These are phyloP conservation scores for Bruguiera sexangula DNA, from an alignment of 345 rosid genomes.

Conservation along the genomic window DNA sequence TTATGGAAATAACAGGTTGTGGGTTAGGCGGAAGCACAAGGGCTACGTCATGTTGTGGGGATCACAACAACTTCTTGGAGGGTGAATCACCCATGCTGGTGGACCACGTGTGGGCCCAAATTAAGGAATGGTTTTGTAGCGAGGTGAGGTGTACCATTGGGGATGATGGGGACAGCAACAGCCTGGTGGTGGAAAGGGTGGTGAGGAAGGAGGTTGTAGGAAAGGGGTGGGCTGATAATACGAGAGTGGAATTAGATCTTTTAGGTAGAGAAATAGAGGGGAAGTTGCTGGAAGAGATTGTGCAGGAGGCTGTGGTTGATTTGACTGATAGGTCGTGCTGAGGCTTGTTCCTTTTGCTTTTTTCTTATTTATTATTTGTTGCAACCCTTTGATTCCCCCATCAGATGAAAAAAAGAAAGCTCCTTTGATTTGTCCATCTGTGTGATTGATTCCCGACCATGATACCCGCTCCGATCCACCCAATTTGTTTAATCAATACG, in stretches of 20 bases:
- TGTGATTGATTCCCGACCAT: conserved; percentile 25
- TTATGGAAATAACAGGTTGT: conserved; percentile 42
- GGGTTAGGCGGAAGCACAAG: conserved; percentile 29
- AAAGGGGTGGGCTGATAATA: conserved; percentile 51
- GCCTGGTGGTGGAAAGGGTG: conserved; percentile 60
- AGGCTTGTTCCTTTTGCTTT: conserved; percentile 4
- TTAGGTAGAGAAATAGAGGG: conserved; percentile 55
- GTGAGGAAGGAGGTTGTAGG: conserved; percentile 74
- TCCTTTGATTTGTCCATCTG: conserved; percentile 15
- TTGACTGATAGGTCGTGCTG: conserved; percentile 24
- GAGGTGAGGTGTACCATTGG: conserved; percentile 31
- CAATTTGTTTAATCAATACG: conserved; percentile 28
- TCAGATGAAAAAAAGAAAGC: no score
- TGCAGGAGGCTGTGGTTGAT: conserved; percentile 68
- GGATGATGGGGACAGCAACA: conserved; percentile 50
- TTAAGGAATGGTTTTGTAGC: conserved; percentile 56
- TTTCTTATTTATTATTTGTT: neutral
- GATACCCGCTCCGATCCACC: conserved; percentile 9
- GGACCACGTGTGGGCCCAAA: conserved; percentile 63
- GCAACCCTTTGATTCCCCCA: neutral
- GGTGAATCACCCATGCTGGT: conserved; percentile 31
- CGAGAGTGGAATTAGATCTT: conserved; percentile 50
- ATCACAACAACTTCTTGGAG: conserved; percentile 13
- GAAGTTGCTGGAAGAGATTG: conserved; percentile 67
- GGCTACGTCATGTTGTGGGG: conserved; percentile 19